These are phyloP conservation scores for Phytophthora fragariaefolia DNA, from an alignment of 352 stramenopile species.

Conservation along the genomic window DNA sequence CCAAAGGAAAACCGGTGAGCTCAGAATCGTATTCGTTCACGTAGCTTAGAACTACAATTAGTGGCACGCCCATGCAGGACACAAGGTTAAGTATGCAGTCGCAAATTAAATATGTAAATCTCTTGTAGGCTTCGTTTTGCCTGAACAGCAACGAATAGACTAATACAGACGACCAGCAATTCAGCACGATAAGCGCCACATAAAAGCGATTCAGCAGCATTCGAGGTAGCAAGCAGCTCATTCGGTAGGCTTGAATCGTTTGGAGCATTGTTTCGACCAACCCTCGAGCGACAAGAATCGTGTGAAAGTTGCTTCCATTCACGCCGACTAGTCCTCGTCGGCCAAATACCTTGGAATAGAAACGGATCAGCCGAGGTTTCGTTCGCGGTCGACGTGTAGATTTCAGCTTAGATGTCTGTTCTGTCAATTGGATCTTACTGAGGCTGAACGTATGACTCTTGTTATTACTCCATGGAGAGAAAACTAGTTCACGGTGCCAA, in stretches of 20 bases:
- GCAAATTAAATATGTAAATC: conserved; percentile 23
- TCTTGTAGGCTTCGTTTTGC: conserved; percentile 18
- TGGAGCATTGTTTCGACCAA: conserved; percentile 34
- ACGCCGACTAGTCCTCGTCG: conserved; percentile 24
- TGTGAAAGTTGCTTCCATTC: conserved; percentile 32
- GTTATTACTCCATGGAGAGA: conserved; percentile 3
- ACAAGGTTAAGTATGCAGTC: conserved; percentile 35
- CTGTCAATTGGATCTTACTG: not conserved
- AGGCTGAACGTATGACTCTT: not conserved
- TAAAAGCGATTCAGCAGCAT: conserved; percentile 43
- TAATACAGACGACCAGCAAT: conserved; percentile 34
- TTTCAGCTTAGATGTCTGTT: not conserved
- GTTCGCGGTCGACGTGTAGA: too few relatives aligned
- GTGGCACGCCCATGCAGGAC: conserved; percentile 24
- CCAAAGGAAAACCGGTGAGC: conserved; percentile 20
- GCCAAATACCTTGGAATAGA: conserved; percentile 22
- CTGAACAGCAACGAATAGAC: conserved; percentile 28
- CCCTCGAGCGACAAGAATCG: conserved; percentile 28
- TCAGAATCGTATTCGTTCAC: conserved; percentile 20
- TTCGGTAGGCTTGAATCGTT: conserved; percentile 32
- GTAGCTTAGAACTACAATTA: conserved; percentile 30
- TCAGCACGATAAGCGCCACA: conserved; percentile 33
- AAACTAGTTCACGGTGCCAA: conserved; percentile 20
- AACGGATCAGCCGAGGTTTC: conserved; percentile 4
- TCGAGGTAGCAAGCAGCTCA: conserved; percentile 32